Conservation (phyloP, 208 protist genomes). For the Hexamita inflata region DNA sequence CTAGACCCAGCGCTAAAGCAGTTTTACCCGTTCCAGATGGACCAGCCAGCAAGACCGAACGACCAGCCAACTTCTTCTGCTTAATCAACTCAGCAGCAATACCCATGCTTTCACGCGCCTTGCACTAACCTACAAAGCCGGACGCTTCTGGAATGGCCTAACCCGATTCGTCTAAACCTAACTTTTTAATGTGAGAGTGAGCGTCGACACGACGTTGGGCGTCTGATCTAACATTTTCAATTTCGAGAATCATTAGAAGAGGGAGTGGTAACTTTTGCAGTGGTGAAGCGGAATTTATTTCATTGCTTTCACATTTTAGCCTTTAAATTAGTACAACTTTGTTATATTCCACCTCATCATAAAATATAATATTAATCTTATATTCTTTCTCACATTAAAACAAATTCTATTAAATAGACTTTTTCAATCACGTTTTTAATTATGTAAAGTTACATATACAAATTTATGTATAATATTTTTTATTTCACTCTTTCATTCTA, state of each 20-base stretch:
- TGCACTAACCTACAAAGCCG: slow-evolving; percentile 90
- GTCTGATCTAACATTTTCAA: slow-evolving; percentile 17
- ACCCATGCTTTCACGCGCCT: slow-evolving; percentile 85
- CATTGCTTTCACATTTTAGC: no score
- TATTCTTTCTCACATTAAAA: no score
- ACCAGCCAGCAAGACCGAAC: slow-evolving; percentile 94
- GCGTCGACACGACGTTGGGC: slow-evolving; percentile 59
- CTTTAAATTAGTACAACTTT: no score
- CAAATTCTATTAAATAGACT: no score
- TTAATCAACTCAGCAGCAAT: slow-evolving; percentile 93
- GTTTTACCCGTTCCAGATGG: slow-evolving; percentile 80
- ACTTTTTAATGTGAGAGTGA: slow-evolving; percentile 93
- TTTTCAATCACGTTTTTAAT: no score
- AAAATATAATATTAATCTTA: no score
- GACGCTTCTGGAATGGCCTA: slow-evolving; percentile 50
- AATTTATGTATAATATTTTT: no score
- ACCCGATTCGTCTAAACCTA: slow-evolving; percentile 81
- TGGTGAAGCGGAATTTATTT: no score
- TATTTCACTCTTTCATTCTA: no score
- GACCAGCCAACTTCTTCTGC: slow-evolving; percentile 96
- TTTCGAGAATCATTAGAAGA: not conserved
- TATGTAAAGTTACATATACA: no score
- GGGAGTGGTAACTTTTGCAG: no score
- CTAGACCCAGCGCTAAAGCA: slow-evolving; percentile 73
- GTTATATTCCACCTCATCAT: no score